A percentile compares a stretch with the other conserved stretches of the same genome.
These are phyloP conservation scores for Crepidotus variabilis DNA, from an alignment of 768 basidiomycete genomes.

Conservation along the genomic window DNA sequence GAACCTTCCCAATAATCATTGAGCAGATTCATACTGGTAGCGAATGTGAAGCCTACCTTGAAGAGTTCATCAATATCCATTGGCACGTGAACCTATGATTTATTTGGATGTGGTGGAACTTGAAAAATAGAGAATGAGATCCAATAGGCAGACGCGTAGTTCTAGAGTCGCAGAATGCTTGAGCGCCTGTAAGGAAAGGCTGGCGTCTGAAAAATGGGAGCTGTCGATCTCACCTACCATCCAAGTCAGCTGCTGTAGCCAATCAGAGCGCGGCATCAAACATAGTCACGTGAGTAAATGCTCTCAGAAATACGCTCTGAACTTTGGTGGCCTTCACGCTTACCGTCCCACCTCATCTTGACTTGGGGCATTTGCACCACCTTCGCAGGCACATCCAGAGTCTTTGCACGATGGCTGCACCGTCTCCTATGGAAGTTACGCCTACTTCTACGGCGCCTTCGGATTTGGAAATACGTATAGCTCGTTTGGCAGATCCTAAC, in stretches of 20 bases:
- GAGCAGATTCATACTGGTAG: not conserved
- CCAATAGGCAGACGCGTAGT: not conserved
- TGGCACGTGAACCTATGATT: not conserved
- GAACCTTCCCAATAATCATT: conserved; percentile 38
- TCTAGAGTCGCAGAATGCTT: not conserved
- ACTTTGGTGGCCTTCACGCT: not conserved
- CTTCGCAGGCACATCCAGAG: not conserved
- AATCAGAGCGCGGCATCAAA: not conserved
- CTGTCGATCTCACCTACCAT: not conserved
- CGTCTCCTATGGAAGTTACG: conserved; percentile 30
- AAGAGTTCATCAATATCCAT: conserved; percentile 37
- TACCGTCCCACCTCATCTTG: not conserved
- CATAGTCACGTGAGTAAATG: not conserved
- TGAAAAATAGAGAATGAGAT: not conserved
- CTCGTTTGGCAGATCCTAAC: conserved; percentile 71
- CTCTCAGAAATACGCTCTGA: not conserved
- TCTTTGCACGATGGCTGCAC: conserved; percentile 25
- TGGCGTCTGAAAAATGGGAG: too few species aligned
- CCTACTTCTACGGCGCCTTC: conserved; percentile 34
- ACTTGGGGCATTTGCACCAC: not conserved
- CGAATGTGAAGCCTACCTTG: conserved; percentile 32
- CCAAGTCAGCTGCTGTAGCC: not conserved
- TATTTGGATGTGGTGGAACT: not conserved
- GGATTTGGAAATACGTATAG: conserved; percentile 70
- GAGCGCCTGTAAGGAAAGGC: too few species aligned